Percentiles rank a stretch among this genome's conserved stretches.
Evolutionary conservation across 1,139 yeast species (phyloP).

Genomic region (Saccharomycopsis hybrid): DNA sequence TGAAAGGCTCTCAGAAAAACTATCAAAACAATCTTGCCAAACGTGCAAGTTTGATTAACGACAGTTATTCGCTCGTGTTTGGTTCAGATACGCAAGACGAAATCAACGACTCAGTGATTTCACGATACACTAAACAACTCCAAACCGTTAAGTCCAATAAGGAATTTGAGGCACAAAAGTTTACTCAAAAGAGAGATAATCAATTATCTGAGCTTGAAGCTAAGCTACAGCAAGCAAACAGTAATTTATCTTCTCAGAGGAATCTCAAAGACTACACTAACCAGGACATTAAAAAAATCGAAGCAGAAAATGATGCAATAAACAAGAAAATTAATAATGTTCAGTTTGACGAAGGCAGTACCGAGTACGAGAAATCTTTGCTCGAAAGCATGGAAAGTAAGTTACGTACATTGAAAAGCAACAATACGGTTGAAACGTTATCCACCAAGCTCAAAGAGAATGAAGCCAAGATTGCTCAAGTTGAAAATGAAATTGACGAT

Average conservation of each 20-base stretch:
- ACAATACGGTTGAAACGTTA: conserved; percentile 27
- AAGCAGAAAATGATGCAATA: conserved; percentile 32
- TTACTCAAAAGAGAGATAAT: neutral
- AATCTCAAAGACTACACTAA: conserved; percentile 35
- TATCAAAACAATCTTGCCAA: conserved; percentile 29
- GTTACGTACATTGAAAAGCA: conserved; percentile 29
- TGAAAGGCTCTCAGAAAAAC: conserved; percentile 42
- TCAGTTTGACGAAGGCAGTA: conserved; percentile 35
- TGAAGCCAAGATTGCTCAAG: conserved; percentile 33
- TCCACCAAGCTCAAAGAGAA: conserved; percentile 36
- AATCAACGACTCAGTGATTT: neutral
- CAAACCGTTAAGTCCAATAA: neutral
- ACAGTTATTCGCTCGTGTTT: too few relatives aligned
- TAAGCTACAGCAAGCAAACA: conserved; percentile 17
- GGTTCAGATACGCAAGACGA: neutral
- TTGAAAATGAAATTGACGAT: conserved; percentile 52
- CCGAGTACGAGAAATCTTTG: conserved; percentile 34
- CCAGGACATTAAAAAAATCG: conserved; percentile 32
- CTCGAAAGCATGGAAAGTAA: conserved; percentile 33
- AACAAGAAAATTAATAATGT: conserved; percentile 33
- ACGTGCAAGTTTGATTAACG: conserved; percentile 17
- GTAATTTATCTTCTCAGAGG: conserved; percentile 29
- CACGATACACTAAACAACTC: neutral
- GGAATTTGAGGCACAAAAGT: conserved; percentile 4
- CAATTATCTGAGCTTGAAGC: neutral